Conservation (phyloP, 257 asterid genomes). For the Apocynum venetum region DNA sequence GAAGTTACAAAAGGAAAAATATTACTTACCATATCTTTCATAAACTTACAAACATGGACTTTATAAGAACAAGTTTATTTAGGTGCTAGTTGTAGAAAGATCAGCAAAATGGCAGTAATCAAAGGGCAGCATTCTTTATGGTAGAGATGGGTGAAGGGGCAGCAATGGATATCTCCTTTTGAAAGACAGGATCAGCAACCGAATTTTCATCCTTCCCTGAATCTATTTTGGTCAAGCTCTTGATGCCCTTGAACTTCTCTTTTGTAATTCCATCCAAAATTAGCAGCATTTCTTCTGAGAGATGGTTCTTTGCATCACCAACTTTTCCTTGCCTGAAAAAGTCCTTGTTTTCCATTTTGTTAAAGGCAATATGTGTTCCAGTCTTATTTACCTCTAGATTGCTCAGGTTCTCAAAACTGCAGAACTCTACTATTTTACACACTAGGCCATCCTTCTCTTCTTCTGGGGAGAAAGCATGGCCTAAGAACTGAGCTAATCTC, state of each 20-base stretch:
- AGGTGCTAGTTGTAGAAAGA: too few relatives aligned
- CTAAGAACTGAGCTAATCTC: conserved; percentile 22
- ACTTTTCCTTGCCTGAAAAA: conserved; percentile 28
- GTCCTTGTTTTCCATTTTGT: conserved; percentile 11
- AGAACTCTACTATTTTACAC: conserved; percentile 17
- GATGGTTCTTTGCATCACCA: conserved; percentile 29
- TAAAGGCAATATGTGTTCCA: conserved; percentile 11
- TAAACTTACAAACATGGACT: too few relatives aligned
- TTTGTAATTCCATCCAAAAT: conserved; percentile 21
- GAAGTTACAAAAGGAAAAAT: too few relatives aligned
- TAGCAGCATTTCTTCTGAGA: conserved; percentile 22
- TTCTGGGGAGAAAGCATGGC: conserved; percentile 13
- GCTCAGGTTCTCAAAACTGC: conserved; percentile 30
- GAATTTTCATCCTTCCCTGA: background rate
- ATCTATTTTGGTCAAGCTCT: background rate
- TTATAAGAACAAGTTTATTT: background rate
- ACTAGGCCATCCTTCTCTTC: conserved; percentile 16
- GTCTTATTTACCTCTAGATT: conserved; percentile 25
- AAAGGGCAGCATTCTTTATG: too few relatives aligned
- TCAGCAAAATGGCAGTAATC: background rate
- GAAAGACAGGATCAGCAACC: background rate
- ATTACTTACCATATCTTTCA: too few relatives aligned
- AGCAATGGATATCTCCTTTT: background rate
- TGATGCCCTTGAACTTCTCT: conserved; percentile 13
- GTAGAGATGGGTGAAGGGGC: background rate